Base-by-base conservation (phyloP, 2,329 filamentous ascomycete genomes). In the Hortaea sp. region DNA sequence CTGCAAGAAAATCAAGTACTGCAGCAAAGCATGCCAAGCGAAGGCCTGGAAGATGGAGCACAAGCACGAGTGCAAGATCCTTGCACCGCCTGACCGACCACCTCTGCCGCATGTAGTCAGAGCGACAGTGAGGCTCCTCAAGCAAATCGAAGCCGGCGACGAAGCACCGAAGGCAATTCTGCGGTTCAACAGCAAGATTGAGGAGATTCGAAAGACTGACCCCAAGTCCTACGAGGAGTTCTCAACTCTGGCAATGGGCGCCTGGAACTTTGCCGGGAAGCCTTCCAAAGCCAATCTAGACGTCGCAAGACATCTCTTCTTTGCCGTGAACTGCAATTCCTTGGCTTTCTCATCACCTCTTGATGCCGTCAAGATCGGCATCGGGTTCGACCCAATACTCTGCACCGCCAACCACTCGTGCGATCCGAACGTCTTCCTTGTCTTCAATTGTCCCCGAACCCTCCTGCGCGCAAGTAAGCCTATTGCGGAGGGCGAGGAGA, bases 361-460 rank as follows among this genome's bases (percentile, higher is more conserved):
- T 11, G 71, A 75, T 41, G 78, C 81, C 52, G 54, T 49, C 1
- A 72, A 75, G 1, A 63, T 82, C 20, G 80, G 80, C 1, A 63
- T 81, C n/a, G 73, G 73, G 32, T 57, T 82, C 11, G 75, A 81
- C 49, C 75, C 77, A 0, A 65, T 70, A 12, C 66, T 75, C 2
- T 69, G 74, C 29, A 63, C 72, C 11, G 67, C 78, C 39, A 83
- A 83, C 50, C 80, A 84, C 57, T 80, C 76, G 39, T 83, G 80
- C 57, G 68, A 73, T 27, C 76, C 77, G 3, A 83, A 82, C 52
- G 71, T 75, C 2, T 70, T 71, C 29, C 69, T 79, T 12, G 68
- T 75, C 9, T 79, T 81, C 63, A 75, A 81, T 47, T 71, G 75
- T 13, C 64, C 71, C 3, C 58, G 65, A 30, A 60, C 78, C 7